Evolutionary conservation across 202 grass and related monocot genomes (phyloP).

Genomic region (Bolboschoenoplectus hybrid): DNA sequence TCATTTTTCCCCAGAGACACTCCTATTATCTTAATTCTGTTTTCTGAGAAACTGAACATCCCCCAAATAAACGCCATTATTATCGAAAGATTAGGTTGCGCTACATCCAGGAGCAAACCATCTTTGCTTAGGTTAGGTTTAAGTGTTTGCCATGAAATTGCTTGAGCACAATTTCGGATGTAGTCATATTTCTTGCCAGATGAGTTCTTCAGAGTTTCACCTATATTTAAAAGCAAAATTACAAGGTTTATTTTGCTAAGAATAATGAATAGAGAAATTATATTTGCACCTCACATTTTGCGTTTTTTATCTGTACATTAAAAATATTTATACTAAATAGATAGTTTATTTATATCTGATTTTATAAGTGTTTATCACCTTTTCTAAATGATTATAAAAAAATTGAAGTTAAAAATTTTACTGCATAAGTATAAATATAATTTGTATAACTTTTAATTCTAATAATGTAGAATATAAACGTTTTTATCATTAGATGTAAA

Average conservation of each 20-base stretch:
- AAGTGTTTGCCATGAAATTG: constrained; percentile 30
- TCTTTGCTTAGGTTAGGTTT: constrained; percentile 16
- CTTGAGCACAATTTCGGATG: constrained; percentile 42
- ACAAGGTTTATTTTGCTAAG: too few species aligned
- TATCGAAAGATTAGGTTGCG: neutral
- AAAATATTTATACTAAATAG: too few species aligned
- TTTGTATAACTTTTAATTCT: too few species aligned
- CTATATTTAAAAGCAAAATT: neutral
- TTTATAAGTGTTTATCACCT: too few species aligned
- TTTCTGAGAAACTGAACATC: neutral
- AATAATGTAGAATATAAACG: too few species aligned
- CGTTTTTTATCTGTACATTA: too few species aligned
- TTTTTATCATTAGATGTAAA: too few species aligned
- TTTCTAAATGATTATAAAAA: too few species aligned
- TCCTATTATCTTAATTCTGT: neutral
- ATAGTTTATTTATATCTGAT: too few species aligned
- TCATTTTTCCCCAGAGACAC: constrained; percentile 35
- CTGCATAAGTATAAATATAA: too few species aligned
- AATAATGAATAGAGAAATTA: neutral
- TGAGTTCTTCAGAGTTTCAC: constrained; percentile 35
- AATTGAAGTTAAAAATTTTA: too few species aligned
- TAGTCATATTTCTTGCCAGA: constrained; percentile 51
- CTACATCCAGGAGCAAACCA: constrained; percentile 30
- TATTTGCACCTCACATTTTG: too few species aligned
- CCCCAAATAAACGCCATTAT: neutral